Evolutionary conservation across 2,329 filamentous ascomycete genomes (phyloP), one percentile per base, ranked within the genome.

Genomic region (Aspergillus oerlinghausenensis): DNA sequence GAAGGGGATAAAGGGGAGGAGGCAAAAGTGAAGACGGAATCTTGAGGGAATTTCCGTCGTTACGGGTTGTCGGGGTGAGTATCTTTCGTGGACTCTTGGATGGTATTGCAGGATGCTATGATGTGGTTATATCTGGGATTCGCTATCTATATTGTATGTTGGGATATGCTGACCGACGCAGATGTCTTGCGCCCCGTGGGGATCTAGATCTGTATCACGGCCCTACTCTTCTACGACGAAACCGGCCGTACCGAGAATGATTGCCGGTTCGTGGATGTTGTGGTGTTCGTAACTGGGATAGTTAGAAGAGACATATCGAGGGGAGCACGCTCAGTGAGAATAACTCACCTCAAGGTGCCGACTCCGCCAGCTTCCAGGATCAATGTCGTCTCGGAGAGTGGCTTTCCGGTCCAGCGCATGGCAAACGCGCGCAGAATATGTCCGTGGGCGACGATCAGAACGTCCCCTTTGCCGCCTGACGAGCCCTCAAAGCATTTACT

Each of bases 341-440:
- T 40, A 1, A 10, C 77, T 69, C 67, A 88, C 86, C 88, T 93
- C 65, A 95, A 70, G 2, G 88, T 89, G 0, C 89, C 90, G 1
- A 94, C 86, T 63, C 89, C 90, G n/a, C 90, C 90, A 5, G 90
- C 89, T 72, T 97, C 92, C n/a, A 97, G 77, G 59, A 96, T 79
- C 70, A 97, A 85, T 5, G 86, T 84, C 42, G 90, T 91, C 51
- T 91, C 87, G 54, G 84, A 82, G 57, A 97, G 78, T 11, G 84
- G 80, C 76, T 88, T 88, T 0, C 85, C 84, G 0, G 87, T 82
- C 92, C 92, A 97, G 32, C 92, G 82, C 79, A 93, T 90, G 6
- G 92, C 92, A 71, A 97, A 91, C 0, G 90, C 90, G 17, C 92
- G 82, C 53, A 97, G 77, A 55, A 96, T 93, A 75, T 96, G 92